phyloP scores from a whole-genome alignment of 192 early-diverging fungal species.

The Lobulomyces angularis region DNA sequence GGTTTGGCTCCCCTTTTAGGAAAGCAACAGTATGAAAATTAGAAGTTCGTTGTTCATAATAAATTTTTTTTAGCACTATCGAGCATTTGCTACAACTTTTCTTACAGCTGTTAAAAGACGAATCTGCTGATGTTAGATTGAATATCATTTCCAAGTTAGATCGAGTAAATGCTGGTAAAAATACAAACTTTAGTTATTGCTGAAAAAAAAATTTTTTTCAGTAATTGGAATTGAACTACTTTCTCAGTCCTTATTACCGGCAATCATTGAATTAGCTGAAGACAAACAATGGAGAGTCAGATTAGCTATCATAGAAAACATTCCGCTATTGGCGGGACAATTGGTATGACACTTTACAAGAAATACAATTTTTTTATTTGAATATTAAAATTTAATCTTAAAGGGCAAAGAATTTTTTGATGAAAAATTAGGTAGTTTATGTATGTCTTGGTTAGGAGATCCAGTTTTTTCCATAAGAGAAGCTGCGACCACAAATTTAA shows the following conservation, averaged over 20 bases:
- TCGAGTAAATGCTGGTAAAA: conserved; percentile 72
- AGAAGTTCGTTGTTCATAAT: background rate
- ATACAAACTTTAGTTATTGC: background rate
- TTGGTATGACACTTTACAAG: conserved; percentile 29
- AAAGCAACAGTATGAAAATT: conserved; percentile 60
- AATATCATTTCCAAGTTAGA: conserved; percentile 98
- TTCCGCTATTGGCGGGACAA: conserved; percentile 91
- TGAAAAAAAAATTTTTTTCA: conserved; percentile 10
- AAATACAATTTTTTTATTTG: background rate
- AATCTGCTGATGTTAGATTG: conserved; percentile 90
- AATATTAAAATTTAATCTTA: conserved; percentile 2
- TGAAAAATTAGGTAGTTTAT: conserved; percentile 82
- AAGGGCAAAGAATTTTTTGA: conserved; percentile 90
- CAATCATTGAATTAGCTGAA: conserved; percentile 96
- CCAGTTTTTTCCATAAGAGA: conserved; percentile 94
- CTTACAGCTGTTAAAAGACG: conserved; percentile 92
- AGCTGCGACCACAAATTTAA: conserved; percentile 87
- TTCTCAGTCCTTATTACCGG: conserved; percentile 91
- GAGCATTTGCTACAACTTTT: conserved; percentile 92
- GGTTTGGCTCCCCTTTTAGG: conserved; percentile 90
- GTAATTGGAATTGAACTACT: conserved; percentile 96
- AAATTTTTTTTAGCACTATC: conserved; percentile 51
- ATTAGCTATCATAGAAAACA: conserved; percentile 97
- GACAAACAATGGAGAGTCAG: conserved; percentile 99
- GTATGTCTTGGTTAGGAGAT: conserved; percentile 98